A percentile compares a stretch with the other conserved stretches of the same genome.
phyloP scores from a whole-genome alignment of 2,329 filamentous ascomycete species.

The Venturia effusa region DNA sequence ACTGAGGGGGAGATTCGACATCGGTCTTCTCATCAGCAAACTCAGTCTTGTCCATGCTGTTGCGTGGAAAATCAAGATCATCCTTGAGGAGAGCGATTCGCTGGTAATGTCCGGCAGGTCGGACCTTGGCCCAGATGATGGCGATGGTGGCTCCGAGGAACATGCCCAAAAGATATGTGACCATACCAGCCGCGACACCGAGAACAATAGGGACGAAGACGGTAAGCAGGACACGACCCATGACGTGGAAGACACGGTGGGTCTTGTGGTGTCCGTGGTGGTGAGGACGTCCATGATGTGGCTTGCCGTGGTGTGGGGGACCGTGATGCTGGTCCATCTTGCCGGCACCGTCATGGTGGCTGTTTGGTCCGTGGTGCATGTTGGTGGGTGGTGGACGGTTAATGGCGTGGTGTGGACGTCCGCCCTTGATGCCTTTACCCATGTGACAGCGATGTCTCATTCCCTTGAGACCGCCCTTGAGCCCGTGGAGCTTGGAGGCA shows the following conservation, averaged over 20 bases:
- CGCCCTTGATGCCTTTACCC: conserved; percentile 15
- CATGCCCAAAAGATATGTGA: conserved; percentile 58
- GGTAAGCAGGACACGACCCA: conserved; percentile 48
- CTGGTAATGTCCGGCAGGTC: conserved; percentile 33
- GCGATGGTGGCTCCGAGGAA: conserved; percentile 51
- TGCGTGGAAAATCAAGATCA: conserved; percentile 14
- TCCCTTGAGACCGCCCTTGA: conserved; percentile 16
- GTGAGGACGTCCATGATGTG: conserved; percentile 12
- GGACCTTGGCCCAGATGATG: conserved; percentile 46
- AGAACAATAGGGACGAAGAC: conserved; percentile 58
- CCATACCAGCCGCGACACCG: conserved; percentile 57
- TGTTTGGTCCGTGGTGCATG: conserved; percentile 15
- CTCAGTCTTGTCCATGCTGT: conserved; percentile 21
- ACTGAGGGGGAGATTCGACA: conserved; percentile 27
- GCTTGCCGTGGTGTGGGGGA: conserved; percentile 19
- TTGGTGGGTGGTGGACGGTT: conserved; percentile 12
- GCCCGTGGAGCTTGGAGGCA: conserved; percentile 19
- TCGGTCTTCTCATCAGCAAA: conserved; percentile 22
- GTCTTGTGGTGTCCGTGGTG: conserved; percentile 15
- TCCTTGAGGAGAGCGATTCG: conserved; percentile 23
- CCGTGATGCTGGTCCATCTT: conserved; percentile 1
- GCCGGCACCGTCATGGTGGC: conserved; percentile 6
- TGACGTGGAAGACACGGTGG: conserved; percentile 35
- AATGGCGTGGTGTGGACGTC: conserved; percentile 19
- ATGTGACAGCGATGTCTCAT: conserved; percentile 25